These are phyloP conservation scores for Volutella citrinella DNA, from an alignment of 2,329 filamentous ascomycete genomes.

Conservation along the genomic window DNA sequence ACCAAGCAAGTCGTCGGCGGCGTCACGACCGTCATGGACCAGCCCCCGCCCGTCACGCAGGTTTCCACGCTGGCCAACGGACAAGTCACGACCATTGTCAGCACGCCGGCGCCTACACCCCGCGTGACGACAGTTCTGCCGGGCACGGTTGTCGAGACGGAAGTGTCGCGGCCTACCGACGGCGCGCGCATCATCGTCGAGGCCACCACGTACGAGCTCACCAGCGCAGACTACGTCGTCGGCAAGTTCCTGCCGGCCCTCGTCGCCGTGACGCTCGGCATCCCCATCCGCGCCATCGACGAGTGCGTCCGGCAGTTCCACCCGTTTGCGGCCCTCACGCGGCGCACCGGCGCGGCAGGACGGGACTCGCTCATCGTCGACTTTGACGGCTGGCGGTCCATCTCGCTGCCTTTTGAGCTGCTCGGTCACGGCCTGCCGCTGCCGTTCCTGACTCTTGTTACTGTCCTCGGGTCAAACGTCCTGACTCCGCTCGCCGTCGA, in stretches of 20 bases:
- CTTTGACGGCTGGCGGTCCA: slow-evolving; percentile 34
- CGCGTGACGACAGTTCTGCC: slow-evolving; percentile 14
- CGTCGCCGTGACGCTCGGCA: slow-evolving; percentile 35
- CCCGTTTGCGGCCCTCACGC: slow-evolving; percentile 41
- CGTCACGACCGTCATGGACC: slow-evolving; percentile 16
- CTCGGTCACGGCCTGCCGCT: slow-evolving; percentile 34
- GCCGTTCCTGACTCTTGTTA: slow-evolving; percentile 15
- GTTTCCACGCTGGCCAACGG: slow-evolving; percentile 13
- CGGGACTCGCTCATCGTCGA: slow-evolving; percentile 40
- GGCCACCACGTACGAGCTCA: slow-evolving; percentile 14
- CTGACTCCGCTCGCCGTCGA: slow-evolving; percentile 18
- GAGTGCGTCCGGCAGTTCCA: slow-evolving; percentile 39
- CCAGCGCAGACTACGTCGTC: slow-evolving; percentile 30
- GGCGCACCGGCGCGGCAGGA: slow-evolving; percentile 34
- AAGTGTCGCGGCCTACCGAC: slow-evolving; percentile 11
- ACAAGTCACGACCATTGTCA: slow-evolving; percentile 10
- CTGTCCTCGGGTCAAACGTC: slow-evolving; percentile 9
- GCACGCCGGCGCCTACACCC: slow-evolving; percentile 10
- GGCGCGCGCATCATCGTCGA: slow-evolving; percentile 11
- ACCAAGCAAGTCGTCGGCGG: slow-evolving; percentile 12
- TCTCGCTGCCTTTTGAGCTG: slow-evolving; percentile 32
- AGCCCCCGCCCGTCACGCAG: slow-evolving; percentile 5
- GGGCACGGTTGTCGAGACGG: slow-evolving; percentile 13
- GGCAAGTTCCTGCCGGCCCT: slow-evolving; percentile 42
- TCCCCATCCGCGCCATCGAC: slow-evolving; percentile 39